These are phyloP conservation scores for Wickerhamiella nectarea DNA, from an alignment of 805 yeast species.

Conservation along the genomic window DNA sequence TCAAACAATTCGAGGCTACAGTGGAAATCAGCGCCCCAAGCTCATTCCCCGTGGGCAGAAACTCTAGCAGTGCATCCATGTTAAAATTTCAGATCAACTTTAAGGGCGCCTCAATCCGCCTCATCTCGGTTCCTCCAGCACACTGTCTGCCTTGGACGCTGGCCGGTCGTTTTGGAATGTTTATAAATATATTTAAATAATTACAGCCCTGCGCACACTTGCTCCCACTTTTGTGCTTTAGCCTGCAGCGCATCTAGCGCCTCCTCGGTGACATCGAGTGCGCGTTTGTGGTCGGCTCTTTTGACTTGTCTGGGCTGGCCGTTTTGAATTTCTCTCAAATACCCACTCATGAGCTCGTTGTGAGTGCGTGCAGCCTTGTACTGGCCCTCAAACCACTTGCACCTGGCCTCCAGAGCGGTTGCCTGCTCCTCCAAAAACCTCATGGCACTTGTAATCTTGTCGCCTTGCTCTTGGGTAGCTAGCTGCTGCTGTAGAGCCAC, in stretches of 20 bases:
- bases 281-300: background rate
- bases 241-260: background rate
- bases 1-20: background rate
- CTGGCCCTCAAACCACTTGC: constrained; percentile 19
- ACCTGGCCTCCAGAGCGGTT: constrained; percentile 18
- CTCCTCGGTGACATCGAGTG: background rate
- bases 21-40: background rate
- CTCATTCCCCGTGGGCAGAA: background rate
- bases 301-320: background rate
- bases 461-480: constrained; percentile 23
- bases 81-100: background rate
- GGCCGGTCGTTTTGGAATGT: too few species aligned
- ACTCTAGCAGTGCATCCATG: background rate
- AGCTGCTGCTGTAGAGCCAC: constrained; percentile 24
- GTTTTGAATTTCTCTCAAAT: constrained; percentile 17
- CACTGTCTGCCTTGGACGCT: background rate
- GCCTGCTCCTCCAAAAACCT: constrained; percentile 24
- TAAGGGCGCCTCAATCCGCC: background rate
- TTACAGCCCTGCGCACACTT: too few species aligned
- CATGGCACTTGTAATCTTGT: constrained; percentile 19
- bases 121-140: background rate
- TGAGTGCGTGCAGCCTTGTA: constrained; percentile 15
- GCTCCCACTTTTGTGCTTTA: background rate
- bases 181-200: background rate
- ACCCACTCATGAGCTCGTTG: constrained; percentile 17